Percentiles rank a stretch among this genome's conserved stretches.
These are phyloP conservation scores for Pachysandra terminalis DNA, from an alignment of 164 flowering plant genomes.

Conservation along the genomic window DNA sequence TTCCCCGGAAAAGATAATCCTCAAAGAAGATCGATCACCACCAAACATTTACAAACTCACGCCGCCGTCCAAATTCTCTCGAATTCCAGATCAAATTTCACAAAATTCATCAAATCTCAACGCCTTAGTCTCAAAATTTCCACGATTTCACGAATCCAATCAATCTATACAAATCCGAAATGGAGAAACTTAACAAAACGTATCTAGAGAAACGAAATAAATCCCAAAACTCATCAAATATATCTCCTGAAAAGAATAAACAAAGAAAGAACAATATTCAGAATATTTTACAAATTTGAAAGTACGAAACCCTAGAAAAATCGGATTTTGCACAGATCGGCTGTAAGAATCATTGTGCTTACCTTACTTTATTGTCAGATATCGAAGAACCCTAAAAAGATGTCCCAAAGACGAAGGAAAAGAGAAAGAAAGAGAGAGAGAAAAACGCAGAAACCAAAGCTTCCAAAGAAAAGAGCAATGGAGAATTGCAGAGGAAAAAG, in stretches of 20 bases:
- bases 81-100: neutral
- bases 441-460: neutral
- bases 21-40: neutral
- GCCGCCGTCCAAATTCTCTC: neutral
- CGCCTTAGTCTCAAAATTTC: neutral
- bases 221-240: neutral
- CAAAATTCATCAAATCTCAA: neutral
- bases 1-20: neutral
- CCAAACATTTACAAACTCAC: neutral
- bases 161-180: neutral
- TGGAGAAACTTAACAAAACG: neutral
- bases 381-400: conserved; percentile 5
- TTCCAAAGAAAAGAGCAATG: neutral
- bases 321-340: neutral
- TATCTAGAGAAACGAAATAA: neutral
- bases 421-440: neutral
- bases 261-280: neutral
- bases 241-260: neutral
- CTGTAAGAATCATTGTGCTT: conserved; percentile 1
- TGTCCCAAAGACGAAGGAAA: neutral
- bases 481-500: neutral
- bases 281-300: neutral
- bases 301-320: neutral
- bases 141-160: neutral
- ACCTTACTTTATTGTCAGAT: conserved; percentile 7